phyloP scores from a whole-genome alignment of 495 filamentous ascomycete species.

The Xylaria telfairii region DNA sequence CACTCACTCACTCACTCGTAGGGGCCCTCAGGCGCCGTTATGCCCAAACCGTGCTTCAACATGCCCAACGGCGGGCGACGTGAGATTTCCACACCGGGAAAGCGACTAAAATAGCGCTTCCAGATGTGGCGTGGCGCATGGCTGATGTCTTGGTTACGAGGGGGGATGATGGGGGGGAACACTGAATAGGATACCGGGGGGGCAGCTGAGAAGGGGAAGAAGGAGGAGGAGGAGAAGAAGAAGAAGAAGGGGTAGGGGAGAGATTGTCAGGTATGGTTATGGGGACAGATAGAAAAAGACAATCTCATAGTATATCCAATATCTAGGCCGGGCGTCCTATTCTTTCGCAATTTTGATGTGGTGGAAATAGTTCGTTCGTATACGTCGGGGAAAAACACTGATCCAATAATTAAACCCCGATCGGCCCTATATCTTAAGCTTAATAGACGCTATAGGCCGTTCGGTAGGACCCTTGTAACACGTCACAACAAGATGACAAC shows the following conservation, averaged over 20 bases:
- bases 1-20: no score
- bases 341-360: no score
- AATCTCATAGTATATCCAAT: no score
- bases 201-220: no score
- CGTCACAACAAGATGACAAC: conserved; percentile 5
- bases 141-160: conserved; percentile 18
- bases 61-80: conserved; percentile 6
- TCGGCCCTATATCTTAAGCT: conserved; percentile 7
- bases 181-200: no score
- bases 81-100: conserved; percentile 18
- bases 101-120: conserved; percentile 14
- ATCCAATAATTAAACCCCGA: neutral
- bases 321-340: no score
- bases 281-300: neutral
- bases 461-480: neutral
- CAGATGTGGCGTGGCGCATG: conserved; percentile 13
- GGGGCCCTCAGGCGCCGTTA: conserved; percentile 22
- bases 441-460: neutral
- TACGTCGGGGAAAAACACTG: neutral
- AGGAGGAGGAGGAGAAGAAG: conserved; percentile 1
- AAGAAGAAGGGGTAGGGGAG: neutral
- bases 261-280: neutral
- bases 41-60: conserved; percentile 9
- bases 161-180: no score
- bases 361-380: neutral